A percentile compares a stretch with the other conserved stretches of the same genome.
phyloP scores from a whole-genome alignment of 495 filamentous ascomycete genomes.

The Wilcoxina mikolae region DNA sequence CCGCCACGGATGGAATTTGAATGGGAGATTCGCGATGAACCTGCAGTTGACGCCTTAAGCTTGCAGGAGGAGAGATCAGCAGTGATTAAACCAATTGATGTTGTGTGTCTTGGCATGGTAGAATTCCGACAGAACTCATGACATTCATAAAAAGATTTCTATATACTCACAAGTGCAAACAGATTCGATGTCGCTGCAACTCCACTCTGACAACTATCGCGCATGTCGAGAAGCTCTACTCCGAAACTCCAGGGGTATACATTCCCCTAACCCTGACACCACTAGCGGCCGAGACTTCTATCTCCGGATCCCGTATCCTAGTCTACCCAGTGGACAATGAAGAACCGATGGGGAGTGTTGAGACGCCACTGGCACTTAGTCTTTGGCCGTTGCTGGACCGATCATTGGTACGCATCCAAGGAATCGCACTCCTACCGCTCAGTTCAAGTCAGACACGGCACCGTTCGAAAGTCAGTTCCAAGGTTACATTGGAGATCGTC shows the following conservation, averaged over 20 bases:
- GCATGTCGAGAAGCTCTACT: background rate
- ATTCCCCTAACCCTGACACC: background rate
- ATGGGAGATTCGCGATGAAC: background rate
- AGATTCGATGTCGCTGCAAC: background rate
- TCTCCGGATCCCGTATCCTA: background rate
- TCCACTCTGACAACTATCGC: background rate
- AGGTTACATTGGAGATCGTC: no score
- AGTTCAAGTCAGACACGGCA: background rate
- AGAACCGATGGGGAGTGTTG: background rate
- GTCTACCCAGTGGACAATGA: background rate
- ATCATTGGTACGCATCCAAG: slow-evolving; percentile 5
- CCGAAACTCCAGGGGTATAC: background rate
- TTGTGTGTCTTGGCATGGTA: background rate
- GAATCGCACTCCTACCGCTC: slow-evolving; percentile 5
- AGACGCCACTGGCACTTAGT: background rate
- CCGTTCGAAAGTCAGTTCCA: no score
- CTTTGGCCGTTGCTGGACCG: background rate
- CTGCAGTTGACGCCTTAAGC: background rate
- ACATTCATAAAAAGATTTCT: background rate
- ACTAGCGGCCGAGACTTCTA: background rate
- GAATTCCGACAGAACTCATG: background rate
- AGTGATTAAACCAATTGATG: no score
- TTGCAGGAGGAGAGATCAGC: no score
- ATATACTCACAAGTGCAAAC: no score
- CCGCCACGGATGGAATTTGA: background rate